phyloP scores from a whole-genome alignment of 306 rosid species.

The Benincasa hispida region DNA sequence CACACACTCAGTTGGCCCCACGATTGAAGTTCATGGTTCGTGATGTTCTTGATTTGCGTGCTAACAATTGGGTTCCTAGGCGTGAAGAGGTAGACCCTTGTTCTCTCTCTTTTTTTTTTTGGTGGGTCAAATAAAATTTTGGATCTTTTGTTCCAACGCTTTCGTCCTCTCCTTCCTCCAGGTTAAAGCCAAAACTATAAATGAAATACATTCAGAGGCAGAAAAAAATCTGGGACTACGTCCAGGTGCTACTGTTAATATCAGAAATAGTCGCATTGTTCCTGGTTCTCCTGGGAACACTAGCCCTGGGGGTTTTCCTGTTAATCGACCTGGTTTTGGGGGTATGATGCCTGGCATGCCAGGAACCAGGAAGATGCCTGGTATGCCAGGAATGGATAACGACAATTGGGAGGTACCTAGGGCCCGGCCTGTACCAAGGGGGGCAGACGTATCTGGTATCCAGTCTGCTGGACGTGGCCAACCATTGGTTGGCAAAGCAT shows the following conservation, averaged over 20 bases:
- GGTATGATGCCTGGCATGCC: constrained; percentile 99
- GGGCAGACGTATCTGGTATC: constrained; percentile 45
- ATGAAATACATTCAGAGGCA: constrained; percentile 91
- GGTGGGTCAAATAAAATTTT: background rate
- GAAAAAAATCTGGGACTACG: constrained; percentile 94
- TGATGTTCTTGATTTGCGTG: constrained; percentile 65
- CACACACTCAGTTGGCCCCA: constrained; percentile 59
- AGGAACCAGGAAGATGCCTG: constrained; percentile 89
- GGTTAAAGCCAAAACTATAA: constrained; percentile 91
- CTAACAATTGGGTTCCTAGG: constrained; percentile 88
- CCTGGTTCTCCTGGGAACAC: constrained; percentile 54
- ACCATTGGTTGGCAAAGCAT: constrained; percentile 37
- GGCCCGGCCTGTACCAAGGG: constrained; percentile 55
- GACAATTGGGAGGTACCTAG: constrained; percentile 84
- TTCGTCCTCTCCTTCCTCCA: constrained; percentile 13
- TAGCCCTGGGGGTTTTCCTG: constrained; percentile 51
- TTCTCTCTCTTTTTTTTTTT: background rate
- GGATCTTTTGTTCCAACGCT: background rate
- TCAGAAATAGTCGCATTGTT: constrained; percentile 43
- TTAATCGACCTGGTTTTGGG: constrained; percentile 68
- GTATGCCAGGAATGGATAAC: constrained; percentile 80
- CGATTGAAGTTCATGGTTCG: constrained; percentile 91
- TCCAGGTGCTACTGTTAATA: constrained; percentile 90
- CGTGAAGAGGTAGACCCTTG: constrained; percentile 78
- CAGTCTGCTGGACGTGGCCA: constrained; percentile 59